These are phyloP conservation scores for Macrotyloma uniflorum DNA, from an alignment of 306 rosid species.

Conservation along the genomic window DNA sequence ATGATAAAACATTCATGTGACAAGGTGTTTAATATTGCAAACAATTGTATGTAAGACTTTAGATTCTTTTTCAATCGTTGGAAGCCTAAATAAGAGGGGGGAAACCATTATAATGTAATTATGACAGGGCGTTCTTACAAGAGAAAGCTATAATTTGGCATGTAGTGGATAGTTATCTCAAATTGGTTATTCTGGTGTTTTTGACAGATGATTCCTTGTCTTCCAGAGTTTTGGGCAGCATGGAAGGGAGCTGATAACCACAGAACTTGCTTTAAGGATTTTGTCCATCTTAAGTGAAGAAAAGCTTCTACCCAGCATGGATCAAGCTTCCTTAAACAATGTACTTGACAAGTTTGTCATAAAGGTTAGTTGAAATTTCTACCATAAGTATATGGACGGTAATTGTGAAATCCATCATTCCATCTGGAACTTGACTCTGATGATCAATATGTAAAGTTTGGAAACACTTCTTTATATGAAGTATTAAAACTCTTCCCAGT, in stretches of 20 bases:
- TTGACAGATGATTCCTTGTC: constrained; percentile 99
- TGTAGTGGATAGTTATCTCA: constrained; percentile 74
- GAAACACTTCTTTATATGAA: not conserved
- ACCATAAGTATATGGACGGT: not conserved
- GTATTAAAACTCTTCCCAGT: constrained; percentile 12
- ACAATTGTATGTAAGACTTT: constrained; percentile 4
- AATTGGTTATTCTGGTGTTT: constrained; percentile 89
- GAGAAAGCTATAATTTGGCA: constrained; percentile 37
- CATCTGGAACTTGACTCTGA: constrained; percentile 31
- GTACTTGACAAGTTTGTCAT: constrained; percentile 81
- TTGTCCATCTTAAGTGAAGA: constrained; percentile 84
- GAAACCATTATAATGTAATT: constrained; percentile 14
- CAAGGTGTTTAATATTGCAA: not conserved
- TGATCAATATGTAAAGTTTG: constrained; percentile 7
- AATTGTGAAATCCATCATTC: constrained; percentile 27
- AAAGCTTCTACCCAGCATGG: constrained; percentile 61
- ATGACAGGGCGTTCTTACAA: constrained; percentile 4
- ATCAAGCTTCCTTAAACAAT: constrained; percentile 60
- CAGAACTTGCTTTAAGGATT: constrained; percentile 86
- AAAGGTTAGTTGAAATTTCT: constrained; percentile 58
- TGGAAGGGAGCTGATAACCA: constrained; percentile 93
- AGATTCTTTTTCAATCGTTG: constrained; percentile 4
- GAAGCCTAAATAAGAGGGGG: not conserved
- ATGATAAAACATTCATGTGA: not conserved
- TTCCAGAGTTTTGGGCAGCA: constrained; percentile 99